Conservation (phyloP, 2,329 filamentous ascomycete genomes). For the Fusarium sp. region DNA sequence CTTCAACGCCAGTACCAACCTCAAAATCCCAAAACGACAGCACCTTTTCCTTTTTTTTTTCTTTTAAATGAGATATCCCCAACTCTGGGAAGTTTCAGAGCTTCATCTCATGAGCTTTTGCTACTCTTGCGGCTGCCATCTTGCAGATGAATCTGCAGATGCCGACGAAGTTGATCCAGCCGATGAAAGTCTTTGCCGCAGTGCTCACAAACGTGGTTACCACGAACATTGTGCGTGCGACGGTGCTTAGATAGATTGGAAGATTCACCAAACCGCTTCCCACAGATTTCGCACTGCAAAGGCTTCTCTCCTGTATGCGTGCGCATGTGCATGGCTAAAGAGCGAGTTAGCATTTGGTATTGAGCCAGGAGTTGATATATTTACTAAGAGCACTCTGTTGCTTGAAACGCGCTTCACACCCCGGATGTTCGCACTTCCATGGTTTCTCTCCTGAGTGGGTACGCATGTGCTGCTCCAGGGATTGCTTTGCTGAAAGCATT, state of each 20-base stretch:
- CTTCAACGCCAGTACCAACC: conserved; percentile 21
- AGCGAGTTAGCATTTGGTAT: conserved; percentile 24
- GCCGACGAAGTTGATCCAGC: conserved; percentile 68
- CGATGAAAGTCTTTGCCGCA: conserved; percentile 69
- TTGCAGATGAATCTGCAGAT: conserved; percentile 52
- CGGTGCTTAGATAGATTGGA: conserved; percentile 74
- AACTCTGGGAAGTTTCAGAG: background rate
- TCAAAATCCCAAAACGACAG: conserved; percentile 10
- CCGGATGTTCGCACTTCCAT: conserved; percentile 62
- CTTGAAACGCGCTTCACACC: conserved; percentile 69
- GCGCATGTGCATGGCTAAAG: conserved; percentile 71
- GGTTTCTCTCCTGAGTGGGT: conserved; percentile 74
- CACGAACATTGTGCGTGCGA: conserved; percentile 66
- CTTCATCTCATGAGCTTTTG: conserved; percentile 17
- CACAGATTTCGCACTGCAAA: conserved; percentile 66
- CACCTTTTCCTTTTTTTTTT: background rate
- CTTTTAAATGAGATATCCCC: background rate
- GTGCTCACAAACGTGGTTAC: conserved; percentile 60
- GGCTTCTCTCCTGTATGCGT: conserved; percentile 74
- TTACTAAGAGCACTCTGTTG: conserved; percentile 74
- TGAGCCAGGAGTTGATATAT: conserved; percentile 35
- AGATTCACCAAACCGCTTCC: conserved; percentile 70
- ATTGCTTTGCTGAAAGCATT: conserved; percentile 72
- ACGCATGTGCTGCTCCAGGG: conserved; percentile 72
- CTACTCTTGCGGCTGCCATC: conserved; percentile 30